Percentiles rank a stretch among this genome's conserved stretches.
Conservation (phyloP, 108 stramenopile genomes). For the Cyclostephanos tholiformis region DNA sequence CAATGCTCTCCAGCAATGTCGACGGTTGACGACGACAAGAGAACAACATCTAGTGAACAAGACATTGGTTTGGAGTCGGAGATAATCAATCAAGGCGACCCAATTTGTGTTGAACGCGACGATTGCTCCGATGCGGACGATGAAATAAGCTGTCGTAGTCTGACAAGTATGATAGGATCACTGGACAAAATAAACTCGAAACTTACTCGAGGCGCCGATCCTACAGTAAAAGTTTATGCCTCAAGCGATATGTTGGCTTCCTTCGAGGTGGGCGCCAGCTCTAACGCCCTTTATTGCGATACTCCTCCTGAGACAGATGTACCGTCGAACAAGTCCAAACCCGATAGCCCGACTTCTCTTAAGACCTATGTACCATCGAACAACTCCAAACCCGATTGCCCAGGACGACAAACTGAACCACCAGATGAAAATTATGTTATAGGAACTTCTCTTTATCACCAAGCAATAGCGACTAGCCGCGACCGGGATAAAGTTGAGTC, state of each 20-base stretch:
- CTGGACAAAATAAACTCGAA: slow-evolving; percentile 19
- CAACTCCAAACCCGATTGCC: slow-evolving; percentile 2
- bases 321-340: not conserved
- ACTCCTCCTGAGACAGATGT: not conserved
- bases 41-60: not conserved
- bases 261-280: not conserved
- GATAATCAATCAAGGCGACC: not conserved
- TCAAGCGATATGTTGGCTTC: not conserved
- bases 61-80: not conserved
- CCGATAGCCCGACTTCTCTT: not conserved
- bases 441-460: not conserved
- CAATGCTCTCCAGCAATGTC: not conserved
- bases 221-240: not conserved
- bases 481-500: not conserved
- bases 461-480: not conserved
- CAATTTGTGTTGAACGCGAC: not conserved
- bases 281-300: not conserved
- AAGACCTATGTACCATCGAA: not conserved
- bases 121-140: not conserved
- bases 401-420: slow-evolving; percentile 4
- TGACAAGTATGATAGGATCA: slow-evolving; percentile 19
- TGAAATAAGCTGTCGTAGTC: not conserved
- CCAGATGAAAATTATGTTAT: slow-evolving; percentile 4
- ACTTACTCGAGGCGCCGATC: not conserved
- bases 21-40: not conserved